A percentile compares a stretch with the other conserved stretches of the same genome.
phyloP scores from a whole-genome alignment of 257 asterid genomes.

The Asclepias syriaca region DNA sequence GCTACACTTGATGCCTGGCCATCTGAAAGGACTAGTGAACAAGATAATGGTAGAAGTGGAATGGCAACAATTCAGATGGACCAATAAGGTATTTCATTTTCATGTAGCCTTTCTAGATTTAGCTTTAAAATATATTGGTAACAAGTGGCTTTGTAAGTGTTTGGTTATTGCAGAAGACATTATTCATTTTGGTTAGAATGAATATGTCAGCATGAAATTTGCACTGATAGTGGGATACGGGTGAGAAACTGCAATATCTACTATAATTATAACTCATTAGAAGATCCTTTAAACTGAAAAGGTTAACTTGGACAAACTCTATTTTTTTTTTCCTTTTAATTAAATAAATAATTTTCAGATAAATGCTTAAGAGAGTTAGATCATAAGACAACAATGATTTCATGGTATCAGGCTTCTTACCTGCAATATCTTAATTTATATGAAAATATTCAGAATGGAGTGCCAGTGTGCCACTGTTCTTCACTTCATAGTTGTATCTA shows the following conservation, averaged over 20 bases:
- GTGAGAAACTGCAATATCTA: background rate
- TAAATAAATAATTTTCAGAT: background rate
- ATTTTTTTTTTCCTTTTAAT: background rate
- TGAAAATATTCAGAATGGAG: background rate
- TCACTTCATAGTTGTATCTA: background rate
- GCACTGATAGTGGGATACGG: background rate
- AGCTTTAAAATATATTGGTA: background rate
- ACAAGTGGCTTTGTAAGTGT: background rate
- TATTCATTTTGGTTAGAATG: background rate
- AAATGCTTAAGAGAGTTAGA: background rate
- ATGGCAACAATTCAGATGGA: slow-evolving; percentile 31
- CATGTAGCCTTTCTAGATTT: background rate
- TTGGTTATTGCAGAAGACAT: background rate
- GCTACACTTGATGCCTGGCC: slow-evolving; percentile 92
- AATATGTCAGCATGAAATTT: background rate
- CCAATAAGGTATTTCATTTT: slow-evolving; percentile 38
- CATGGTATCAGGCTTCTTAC: background rate
- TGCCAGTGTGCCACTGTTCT: background rate
- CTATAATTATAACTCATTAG: background rate
- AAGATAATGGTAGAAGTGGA: slow-evolving; percentile 27
- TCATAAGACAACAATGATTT: background rate
- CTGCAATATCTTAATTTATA: background rate
- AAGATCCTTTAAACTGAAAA: slow-evolving; percentile 4
- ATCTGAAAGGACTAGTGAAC: slow-evolving; percentile 30
- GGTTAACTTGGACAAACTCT: background rate